phyloP scores from a whole-genome alignment of 257 asterid genomes.

The Solanum pennellii region DNA sequence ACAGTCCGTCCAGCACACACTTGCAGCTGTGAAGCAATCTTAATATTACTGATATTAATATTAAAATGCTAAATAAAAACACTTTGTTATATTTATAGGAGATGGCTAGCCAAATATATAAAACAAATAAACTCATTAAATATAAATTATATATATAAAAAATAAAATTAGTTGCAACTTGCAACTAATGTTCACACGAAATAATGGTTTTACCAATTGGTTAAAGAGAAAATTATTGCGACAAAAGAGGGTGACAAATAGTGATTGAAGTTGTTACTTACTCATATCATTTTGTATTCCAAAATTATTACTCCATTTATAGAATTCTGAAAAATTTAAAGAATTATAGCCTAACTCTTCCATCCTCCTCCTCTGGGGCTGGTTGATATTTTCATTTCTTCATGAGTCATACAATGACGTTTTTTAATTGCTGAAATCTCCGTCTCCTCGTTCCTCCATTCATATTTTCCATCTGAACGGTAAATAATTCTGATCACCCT shows the following conservation, averaged over 20 bases:
- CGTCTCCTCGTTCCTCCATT: not conserved
- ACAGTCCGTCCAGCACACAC: no score
- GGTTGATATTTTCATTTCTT: not conserved
- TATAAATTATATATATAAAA: not conserved
- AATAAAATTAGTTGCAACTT: not conserved
- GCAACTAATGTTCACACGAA: not conserved
- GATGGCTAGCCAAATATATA: not conserved
- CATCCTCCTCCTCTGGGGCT: not conserved
- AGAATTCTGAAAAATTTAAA: not conserved
- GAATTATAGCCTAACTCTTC: constrained; percentile 8
- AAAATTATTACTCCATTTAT: not conserved
- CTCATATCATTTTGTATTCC: not conserved
- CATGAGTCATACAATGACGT: not conserved
- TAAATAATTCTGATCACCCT: not conserved
- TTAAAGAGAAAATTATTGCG: constrained; percentile 16
- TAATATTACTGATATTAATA: no score
- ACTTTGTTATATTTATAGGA: no score
- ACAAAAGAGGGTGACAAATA: constrained; percentile 13
- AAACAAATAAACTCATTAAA: no score
- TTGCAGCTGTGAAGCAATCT: no score
- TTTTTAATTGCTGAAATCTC: not conserved
- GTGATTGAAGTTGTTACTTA: not conserved
- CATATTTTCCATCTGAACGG: not conserved
- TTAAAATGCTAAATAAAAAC: no score
- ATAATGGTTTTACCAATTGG: not conserved